Percentiles rank a stretch among this genome's conserved stretches.
Conservation (phyloP, 306 rosid genomes). For the Ormosia emarginata region DNA sequence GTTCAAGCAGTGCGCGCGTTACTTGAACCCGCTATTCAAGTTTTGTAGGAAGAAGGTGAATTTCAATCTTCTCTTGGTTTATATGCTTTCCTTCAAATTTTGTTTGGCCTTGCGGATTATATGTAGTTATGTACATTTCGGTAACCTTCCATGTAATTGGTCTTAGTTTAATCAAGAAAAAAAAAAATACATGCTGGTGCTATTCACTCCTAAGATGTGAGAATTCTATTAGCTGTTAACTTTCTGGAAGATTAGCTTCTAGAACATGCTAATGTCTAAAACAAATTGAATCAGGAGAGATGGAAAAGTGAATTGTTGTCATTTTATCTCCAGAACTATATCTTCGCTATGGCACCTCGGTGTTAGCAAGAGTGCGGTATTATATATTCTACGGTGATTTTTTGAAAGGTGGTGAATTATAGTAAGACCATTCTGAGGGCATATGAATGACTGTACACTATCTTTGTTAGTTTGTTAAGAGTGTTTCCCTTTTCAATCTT, state of each 20-base stretch:
- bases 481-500: not conserved
- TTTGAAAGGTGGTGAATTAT: not conserved
- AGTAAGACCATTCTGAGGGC: not conserved
- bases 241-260: not conserved
- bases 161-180: not conserved
- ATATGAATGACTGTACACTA: not conserved
- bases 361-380: not conserved
- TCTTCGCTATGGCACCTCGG: not conserved
- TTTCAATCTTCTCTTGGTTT: not conserved
- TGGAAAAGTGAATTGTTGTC: not conserved
- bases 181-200: not conserved
- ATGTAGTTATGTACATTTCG: not conserved
- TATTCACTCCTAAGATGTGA: not conserved
- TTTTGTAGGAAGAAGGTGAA: slow-evolving; percentile 95
- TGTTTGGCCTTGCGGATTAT: not conserved
- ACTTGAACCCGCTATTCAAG: slow-evolving; percentile 86
- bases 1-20: slow-evolving; percentile 93
- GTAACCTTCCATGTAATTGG: not conserved
- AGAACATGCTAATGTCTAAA: not conserved
- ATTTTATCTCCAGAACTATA: not conserved
- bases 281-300: not conserved
- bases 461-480: not conserved
- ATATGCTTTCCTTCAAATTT: not conserved
- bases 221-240: not conserved
- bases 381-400: not conserved